Evolutionary conservation across 257 asterid genomes (phyloP), one percentile per base, ranked within the genome.

Genomic region (Leonotis leonurus): DNA sequence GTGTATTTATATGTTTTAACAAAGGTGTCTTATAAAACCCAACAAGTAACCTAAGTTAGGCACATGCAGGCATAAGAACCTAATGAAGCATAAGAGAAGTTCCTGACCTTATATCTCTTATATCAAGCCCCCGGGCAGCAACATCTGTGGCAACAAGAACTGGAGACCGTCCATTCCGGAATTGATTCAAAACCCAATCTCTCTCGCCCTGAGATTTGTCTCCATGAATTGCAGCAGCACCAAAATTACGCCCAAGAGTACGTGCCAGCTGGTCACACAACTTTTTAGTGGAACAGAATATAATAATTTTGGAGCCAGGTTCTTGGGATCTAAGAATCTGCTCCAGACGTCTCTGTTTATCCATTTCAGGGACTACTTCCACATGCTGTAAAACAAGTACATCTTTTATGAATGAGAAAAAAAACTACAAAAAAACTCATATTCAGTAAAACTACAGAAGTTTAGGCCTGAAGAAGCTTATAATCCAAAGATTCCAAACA

Each of bases 121-220:
- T 77, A 54, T 91, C 98, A 62, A 91, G 96, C 66, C 98, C 98
- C 50, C 98, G 82, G 43, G 98, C 98, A 65, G 98, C 98, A 74
- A 91, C 98, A 80, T 91, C 98, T 54, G 96, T 91, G 65, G 96
- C 98, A 64, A 91, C 98, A 56, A 91, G 80, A 69, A 91, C 52
- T 52, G 96, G 98, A 67, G 87, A 78, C 77, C 82, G 85, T n/a
- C 98, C 98, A 41, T 67, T 32, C 49, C 95, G 90, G 64, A 91
- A 91, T 68, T 91, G 98, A 78, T 83, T 91, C 75, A 91, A 73
- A 68, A 89, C 98, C 84, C 84, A 91, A 71, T 91, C 98, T 67
- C 98, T 84, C 80, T 88, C 98, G 56, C 80, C 81, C 80, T 91
- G 98, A 57, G 86, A 78, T 77, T 91, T 91, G 78, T 91, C 98